A percentile compares a stretch with the other conserved stretches of the same genome.
These are phyloP conservation scores for Gremmenia infestans DNA, from an alignment of 2,329 filamentous ascomycete species.

Conservation along the genomic window DNA sequence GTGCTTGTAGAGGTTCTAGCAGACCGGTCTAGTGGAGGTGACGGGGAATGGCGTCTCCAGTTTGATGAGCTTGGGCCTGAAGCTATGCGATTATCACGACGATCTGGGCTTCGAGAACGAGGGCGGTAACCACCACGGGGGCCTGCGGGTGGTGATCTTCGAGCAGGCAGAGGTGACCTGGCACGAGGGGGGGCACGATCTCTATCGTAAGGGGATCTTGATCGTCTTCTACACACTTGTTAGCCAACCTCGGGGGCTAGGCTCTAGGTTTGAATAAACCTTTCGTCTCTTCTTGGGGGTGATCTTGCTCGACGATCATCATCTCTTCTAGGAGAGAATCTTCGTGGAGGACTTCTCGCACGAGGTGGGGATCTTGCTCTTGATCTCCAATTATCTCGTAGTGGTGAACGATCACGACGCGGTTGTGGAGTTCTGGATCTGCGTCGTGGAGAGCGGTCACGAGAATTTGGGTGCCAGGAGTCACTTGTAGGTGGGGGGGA, in stretches of 20 bases:
- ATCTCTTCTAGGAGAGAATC: constrained; percentile 34
- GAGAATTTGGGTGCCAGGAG: constrained; percentile 24
- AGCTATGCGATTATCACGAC: constrained; percentile 41
- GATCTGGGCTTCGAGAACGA: constrained; percentile 49
- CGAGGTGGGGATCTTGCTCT: constrained; percentile 25
- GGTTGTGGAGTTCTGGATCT: constrained; percentile 28
- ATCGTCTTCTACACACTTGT: constrained; percentile 26
- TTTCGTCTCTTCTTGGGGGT: constrained; percentile 29
- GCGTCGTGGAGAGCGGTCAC: constrained; percentile 28
- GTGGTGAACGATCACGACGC: constrained; percentile 29
- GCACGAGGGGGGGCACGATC: constrained; percentile 25
- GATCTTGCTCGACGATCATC: constrained; percentile 36
- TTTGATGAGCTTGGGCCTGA: constrained; percentile 40
- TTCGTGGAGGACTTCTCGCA: constrained; percentile 28
- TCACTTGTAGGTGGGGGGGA: constrained; percentile 23
- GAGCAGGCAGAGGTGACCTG: constrained; percentile 27
- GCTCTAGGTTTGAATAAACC: constrained; percentile 11
- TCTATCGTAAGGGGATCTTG: constrained; percentile 32
- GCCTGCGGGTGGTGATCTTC: constrained; percentile 32
- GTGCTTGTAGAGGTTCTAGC: constrained; percentile 52
- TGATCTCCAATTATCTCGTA: constrained; percentile 24
- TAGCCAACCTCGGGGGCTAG: neutral
- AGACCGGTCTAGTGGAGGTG: constrained; percentile 45
- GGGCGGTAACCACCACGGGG: constrained; percentile 29
- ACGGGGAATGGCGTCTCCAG: constrained; percentile 50